Evolutionary conservation across 2,329 filamentous ascomycete genomes (phyloP), one percentile per base, ranked within the genome.

Genomic region (Pseudonectria foliicola): DNA sequence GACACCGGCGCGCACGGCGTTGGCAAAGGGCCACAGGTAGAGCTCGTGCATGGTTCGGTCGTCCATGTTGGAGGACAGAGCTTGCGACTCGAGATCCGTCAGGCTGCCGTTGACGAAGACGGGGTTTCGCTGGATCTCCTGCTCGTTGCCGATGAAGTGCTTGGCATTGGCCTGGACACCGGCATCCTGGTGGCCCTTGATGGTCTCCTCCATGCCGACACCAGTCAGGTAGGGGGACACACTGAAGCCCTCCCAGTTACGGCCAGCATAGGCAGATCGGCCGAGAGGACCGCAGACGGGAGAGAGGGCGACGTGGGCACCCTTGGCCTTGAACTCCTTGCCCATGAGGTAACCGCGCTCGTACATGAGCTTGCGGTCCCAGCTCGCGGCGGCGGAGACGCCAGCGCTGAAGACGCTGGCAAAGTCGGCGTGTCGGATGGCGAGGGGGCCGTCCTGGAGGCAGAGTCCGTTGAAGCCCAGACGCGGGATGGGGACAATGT

Each of bases 291-390:
- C 64, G 11, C 53, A 51, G 13, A 65, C 60, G 10, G 66, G 62
- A 2, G 44, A 51, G 16, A 88, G 68, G 44, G 78, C 74, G 18
- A 87, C 66, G 53, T 88, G 81, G 14, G 84, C 71, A 38, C 84
- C 84, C 63, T 89, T 89, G 43, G 61, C 78, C 46, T 70, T 75
- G 55, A 83, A 79, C 57, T 90, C 85, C 31, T 54, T 29, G 13
- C 63, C 67, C 62, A 70, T 63, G 31, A 63, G 64, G 10, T 42
- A 34, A 14, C 52, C 86, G 33, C 85, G 75, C 37, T 72, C 66
- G 53, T 79, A 79, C 43, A 84, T 76, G 15, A 90, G 70, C 10
- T 73, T 63, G 44, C 76, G 80, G 57, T 90, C 83, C 82, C 85
- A 94, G 25, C 48, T 45, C 3, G 53, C 59, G 6, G 63, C 64